Percentiles rank a stretch among this genome's conserved stretches.
These are phyloP conservation scores for Lactarius tabidus DNA, from an alignment of 768 basidiomycete genomes.

Conservation along the genomic window DNA sequence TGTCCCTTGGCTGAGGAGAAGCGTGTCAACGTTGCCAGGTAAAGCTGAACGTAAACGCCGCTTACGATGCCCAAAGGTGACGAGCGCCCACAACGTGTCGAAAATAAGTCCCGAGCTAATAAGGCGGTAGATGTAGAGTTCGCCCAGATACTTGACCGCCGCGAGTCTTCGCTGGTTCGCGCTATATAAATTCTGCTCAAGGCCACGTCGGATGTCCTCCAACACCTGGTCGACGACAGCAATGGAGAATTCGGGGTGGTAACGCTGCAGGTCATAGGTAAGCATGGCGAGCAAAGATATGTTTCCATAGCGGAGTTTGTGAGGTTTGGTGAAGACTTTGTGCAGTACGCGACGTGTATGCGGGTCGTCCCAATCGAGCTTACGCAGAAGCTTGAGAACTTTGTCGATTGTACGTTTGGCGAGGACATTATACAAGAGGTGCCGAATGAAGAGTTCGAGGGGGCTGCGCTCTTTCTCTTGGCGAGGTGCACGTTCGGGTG, in stretches of 20 bases:
- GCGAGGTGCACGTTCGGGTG: constrained; percentile 85
- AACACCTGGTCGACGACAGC: constrained; percentile 91
- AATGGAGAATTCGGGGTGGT: constrained; percentile 85
- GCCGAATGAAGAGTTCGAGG: constrained; percentile 91
- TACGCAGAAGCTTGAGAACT: constrained; percentile 87
- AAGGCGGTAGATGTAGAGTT: constrained; percentile 94
- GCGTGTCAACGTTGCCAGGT: constrained; percentile 1
- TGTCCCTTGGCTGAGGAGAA: constrained; percentile 71
- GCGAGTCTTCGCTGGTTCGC: constrained; percentile 92
- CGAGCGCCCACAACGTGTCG: constrained; percentile 89
- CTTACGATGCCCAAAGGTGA: constrained; percentile 95
- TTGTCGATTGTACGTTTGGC: constrained; percentile 94
- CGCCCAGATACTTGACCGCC: constrained; percentile 91
- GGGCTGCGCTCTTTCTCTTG: constrained; percentile 81
- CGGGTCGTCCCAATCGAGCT: constrained; percentile 91
- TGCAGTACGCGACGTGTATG: constrained; percentile 58
- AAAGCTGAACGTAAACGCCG: constrained; percentile 24
- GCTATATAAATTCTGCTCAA: constrained; percentile 94
- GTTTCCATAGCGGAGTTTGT: constrained; percentile 94
- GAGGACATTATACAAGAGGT: constrained; percentile 91
- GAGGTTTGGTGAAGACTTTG: constrained; percentile 94
- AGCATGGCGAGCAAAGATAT: constrained; percentile 89
- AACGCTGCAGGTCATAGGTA: constrained; percentile 90
- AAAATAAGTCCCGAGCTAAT: constrained; percentile 87
- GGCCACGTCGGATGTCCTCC: constrained; percentile 84